Percentiles rank a stretch among this genome's conserved stretches.
Conservation (phyloP, 1,284 basidiomycete genomes). For the Phaffia rhodozyma region DNA sequence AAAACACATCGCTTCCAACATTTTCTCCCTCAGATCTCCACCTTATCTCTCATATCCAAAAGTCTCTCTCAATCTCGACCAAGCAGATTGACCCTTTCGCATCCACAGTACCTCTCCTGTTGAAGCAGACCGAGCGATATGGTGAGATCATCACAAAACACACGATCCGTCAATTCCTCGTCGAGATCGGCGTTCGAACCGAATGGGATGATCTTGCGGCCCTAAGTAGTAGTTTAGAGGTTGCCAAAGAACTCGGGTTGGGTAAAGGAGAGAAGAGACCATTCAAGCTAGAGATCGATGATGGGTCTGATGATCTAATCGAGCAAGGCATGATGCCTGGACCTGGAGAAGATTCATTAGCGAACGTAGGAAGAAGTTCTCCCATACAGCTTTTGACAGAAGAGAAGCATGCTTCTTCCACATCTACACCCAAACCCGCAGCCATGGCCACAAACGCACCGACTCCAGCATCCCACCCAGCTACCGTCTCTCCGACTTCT, state of each 20-base stretch:
- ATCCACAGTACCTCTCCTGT: conserved; percentile 45
- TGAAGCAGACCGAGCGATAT: conserved; percentile 47
- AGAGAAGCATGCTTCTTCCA: neutral
- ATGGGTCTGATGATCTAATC: conserved; percentile 32
- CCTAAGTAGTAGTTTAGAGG: conserved; percentile 26
- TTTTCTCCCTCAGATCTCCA: conserved; percentile 51
- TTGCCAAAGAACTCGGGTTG: conserved; percentile 23
- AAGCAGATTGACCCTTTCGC: conserved; percentile 55
- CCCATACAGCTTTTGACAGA: too few relatives aligned
- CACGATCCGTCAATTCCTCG: conserved; percentile 42
- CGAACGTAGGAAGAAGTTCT: neutral
- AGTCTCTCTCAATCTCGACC: conserved; percentile 49
- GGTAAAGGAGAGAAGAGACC: conserved; percentile 24
- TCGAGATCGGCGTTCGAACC: conserved; percentile 55
- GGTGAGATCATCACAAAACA: conserved; percentile 36
- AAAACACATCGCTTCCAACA: conserved; percentile 25
- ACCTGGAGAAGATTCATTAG: neutral
- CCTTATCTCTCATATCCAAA: conserved; percentile 55
- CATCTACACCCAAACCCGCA: conserved; percentile 20
- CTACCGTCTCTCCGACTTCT: conserved; percentile 17
- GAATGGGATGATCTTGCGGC: conserved; percentile 55
- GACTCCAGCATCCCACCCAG: neutral
- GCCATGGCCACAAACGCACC: conserved; percentile 16
- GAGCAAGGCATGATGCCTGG: conserved; percentile 12
- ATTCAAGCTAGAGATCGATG: conserved; percentile 20